Evolutionary conservation across 441 rosid species (phyloP), one percentile per base, ranked within the genome.

Genomic region (Erysimum pusillum): DNA sequence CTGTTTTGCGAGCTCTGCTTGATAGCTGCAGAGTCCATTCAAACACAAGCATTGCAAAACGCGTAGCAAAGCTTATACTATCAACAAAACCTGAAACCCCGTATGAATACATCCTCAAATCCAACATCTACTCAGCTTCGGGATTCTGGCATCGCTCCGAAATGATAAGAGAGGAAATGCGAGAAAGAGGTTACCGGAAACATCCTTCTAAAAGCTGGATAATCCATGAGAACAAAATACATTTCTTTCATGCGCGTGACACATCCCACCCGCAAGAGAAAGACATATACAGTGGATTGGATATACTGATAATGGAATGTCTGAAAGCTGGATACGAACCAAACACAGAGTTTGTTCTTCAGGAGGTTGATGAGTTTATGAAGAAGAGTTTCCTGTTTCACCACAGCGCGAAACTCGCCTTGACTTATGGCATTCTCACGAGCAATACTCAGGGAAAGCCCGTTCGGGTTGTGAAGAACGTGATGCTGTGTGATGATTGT

Each of bases 321-420:
- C 59, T 85, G 13, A 92, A 79, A 73, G 84, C 83, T 56, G 98
- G 97, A 13, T 94, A 94, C 41, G 84, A 83, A 15, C 98, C 96
- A 0, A 87, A 94, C 82, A 91, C 91, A 1, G 89, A 91, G 76
- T 94, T 86, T 63, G 97, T 90, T 61, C 99, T 94, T 63, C 98
- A 92, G 38, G 99, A 92, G 57, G 89, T 94, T 1, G 99, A 87
- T 74, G 98, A 94, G 85, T 80, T 86, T 67, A 94, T 90, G 66
- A 94, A 92, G 83, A 83, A 87, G 83, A 83, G 76, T 35, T 94
- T 92, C 88, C 74, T 91, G 81, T 90, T 85, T 85, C 87, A 85
- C 76, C 98, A 94, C 68, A 92, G 99, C 49, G 94, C 96, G 25
- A 94, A 94, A 82, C 90, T 94, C 5, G 97, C 97, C 0, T 85